Base-by-base conservation (phyloP, 768 basidiomycete species). In the Lentinula detonsa region DNA sequence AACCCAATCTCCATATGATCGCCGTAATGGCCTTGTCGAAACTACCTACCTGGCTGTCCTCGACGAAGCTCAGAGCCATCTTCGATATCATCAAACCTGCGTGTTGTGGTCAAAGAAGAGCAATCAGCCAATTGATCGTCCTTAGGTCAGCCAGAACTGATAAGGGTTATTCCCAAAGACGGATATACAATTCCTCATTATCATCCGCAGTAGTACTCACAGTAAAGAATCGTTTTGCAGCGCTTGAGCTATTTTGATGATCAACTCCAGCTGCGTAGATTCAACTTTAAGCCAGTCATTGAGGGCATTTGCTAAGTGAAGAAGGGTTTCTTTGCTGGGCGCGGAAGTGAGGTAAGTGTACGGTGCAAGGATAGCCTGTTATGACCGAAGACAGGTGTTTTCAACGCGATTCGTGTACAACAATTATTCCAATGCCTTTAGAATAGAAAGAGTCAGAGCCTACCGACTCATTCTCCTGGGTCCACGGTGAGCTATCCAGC, bases 1-100 rank as follows among this genome's bases (percentile, higher is more conserved):
- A 18, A 51, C 28, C 57, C 16, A 42, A 34, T 43, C 31, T 21
- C n/a, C n/a, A 59, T 37, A 0, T 34, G 23, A 37, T 31, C 16
- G 23, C 8, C 15, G 18, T 40, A 50, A 46, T 5, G 56, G 56
- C 13, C 13, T 23, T 10, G 18, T 13, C 40, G 18, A 13, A 33
- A 16, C 39, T 46, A 66, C 76, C 34, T 68, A 81, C 90, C 91
- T 67, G 95, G 95, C 21, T 84, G 80, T 1, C 96, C 97, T 65
- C 96, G 74, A 18, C 95, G 81, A 40, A 97, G 78, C 65, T 93
- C 90, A 0, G 91, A 90, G 61, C 90, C 90, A 64, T 97, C 95
- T 72, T 97, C 91, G 43, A 97, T 95, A 71, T 97, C 95, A 69
- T 97, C 95, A 64, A 97, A 83, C 70, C 94, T 97, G 71, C 8